Percentiles rank a stretch among this genome's conserved stretches.
Conservation (phyloP, 495 filamentous ascomycete species). For the Xanthoparmelia taractica region DNA sequence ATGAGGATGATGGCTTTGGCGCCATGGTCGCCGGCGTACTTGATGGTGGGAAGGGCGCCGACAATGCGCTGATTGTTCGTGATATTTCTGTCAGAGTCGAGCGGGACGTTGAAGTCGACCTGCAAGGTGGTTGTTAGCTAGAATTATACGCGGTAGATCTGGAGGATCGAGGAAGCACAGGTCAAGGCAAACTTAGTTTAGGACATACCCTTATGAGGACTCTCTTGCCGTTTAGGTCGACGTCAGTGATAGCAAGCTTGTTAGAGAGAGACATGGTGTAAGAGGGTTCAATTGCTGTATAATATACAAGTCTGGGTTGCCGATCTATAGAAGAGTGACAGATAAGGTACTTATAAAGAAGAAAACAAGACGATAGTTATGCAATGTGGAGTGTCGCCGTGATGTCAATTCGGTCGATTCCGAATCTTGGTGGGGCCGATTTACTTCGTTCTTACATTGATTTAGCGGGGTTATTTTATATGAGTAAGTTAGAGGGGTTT, state of each 20-base stretch:
- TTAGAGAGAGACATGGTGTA: constrained; percentile 89
- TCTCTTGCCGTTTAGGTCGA: constrained; percentile 95
- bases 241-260: constrained; percentile 93
- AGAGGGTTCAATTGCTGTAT: background rate
- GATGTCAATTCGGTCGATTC: constrained; percentile 2
- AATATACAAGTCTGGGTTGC: background rate
- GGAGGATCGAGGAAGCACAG: constrained; percentile 1
- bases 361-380: background rate
- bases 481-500: background rate
- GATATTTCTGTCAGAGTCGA: constrained; percentile 82
- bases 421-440: constrained; percentile 11
- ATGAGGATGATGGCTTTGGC: constrained; percentile 95
- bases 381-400: background rate
- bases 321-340: background rate
- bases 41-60: constrained; percentile 94
- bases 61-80: constrained; percentile 98
- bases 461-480: background rate
- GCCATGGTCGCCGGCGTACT: constrained; percentile 88
- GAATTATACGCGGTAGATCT: background rate
- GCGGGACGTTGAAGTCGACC: constrained; percentile 99
- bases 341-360: background rate
- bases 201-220: constrained; percentile 92
- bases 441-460: no score
- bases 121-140: constrained; percentile 31
- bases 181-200: background rate